Evolutionary conservation across 805 yeast species (phyloP).

Genomic region (Wickerhamia fluorescens): DNA sequence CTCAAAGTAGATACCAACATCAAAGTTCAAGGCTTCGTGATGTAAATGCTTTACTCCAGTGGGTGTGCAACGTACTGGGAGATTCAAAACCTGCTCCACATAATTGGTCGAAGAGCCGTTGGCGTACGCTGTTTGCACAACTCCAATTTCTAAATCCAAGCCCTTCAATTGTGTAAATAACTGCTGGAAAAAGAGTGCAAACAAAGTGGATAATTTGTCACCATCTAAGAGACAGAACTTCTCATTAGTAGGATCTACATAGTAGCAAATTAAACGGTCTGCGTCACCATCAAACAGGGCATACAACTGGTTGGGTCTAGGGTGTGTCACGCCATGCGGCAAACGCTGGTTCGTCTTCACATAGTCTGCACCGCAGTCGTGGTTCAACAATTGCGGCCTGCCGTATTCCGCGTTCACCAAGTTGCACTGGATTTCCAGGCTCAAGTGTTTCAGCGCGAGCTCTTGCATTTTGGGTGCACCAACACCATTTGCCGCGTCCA

Average conservation of each 20-base stretch:
- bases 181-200: conserved; percentile 60
- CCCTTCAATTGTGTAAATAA: conserved; percentile 42
- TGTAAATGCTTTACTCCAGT: conserved; percentile 97
- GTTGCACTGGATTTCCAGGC: conserved; percentile 31
- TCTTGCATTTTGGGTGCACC: conserved; percentile 71
- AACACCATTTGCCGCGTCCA: conserved; percentile 96
- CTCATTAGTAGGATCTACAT: conserved; percentile 25
- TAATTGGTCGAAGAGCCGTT: conserved; percentile 85
- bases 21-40: conserved; percentile 80
- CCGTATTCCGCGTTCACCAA: conserved; percentile 49
- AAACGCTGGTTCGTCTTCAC: conserved; percentile 83
- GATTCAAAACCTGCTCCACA: conserved; percentile 48
- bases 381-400: conserved; percentile 57
- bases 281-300: conserved; percentile 97
- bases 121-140: conserved; percentile 96
- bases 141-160: conserved; percentile 53
- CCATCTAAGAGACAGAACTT: conserved; percentile 72
- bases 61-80: conserved; percentile 83
- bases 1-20: conserved; percentile 91
- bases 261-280: conserved; percentile 84
- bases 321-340: conserved; percentile 51
- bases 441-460: conserved; percentile 37
- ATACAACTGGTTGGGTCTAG: conserved; percentile 44
- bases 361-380: conserved; percentile 88
- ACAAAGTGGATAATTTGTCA: conserved; percentile 83